Base-by-base conservation (phyloP, 1,284 basidiomycete species). In the Apiotrichum sp. region DNA sequence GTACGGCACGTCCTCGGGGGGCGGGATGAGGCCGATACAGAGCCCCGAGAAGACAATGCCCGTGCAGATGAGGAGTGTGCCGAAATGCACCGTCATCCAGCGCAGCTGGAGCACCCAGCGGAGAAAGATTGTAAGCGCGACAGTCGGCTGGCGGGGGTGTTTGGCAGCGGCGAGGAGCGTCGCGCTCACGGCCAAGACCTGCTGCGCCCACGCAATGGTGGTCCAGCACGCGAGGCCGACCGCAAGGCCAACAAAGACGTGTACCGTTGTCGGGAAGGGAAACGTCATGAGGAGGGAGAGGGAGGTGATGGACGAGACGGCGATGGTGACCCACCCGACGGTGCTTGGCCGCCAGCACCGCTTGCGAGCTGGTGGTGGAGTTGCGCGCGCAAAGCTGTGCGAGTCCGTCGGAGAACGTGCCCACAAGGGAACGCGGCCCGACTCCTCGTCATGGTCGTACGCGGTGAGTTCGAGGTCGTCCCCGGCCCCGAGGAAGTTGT, bases 181-280 rank as follows among this genome's bases (percentile, higher is more conserved):
- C 22, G 22, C 22, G 22, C 22, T 22, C 22, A 22, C 22, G 22
- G 22, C 22, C 22, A 22, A 22, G 14, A 47, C 29, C 0, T 16
- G 11, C 0, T 16, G 22, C 16, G 48, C 14, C 65, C 64, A 67
- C 13, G 45, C 45, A 9, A 56, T n/a, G 4, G 55, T 6, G 1
- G 58, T 56, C 69, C 67, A 69, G 6, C 48, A 22, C 6, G 48
- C 34, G 35, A 68, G 36, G 13, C 50, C 57, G 10, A 64, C n/a
- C 6, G 52, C 57, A 2, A 59, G 16, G 1, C 56, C 47, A 44
- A 70, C 32, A 47, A 66, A 69, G 16, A 63, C 53, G 22, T 63
- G 69, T 29, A 71, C 59, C 3, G 69, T 69, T 10, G 67, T 69
- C 9, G 67, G 67, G 58, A 68, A 68, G 29, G 67, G 66, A 52